phyloP scores from a whole-genome alignment of 352 stramenopile genomes.

The Pythium aquatile region DNA sequence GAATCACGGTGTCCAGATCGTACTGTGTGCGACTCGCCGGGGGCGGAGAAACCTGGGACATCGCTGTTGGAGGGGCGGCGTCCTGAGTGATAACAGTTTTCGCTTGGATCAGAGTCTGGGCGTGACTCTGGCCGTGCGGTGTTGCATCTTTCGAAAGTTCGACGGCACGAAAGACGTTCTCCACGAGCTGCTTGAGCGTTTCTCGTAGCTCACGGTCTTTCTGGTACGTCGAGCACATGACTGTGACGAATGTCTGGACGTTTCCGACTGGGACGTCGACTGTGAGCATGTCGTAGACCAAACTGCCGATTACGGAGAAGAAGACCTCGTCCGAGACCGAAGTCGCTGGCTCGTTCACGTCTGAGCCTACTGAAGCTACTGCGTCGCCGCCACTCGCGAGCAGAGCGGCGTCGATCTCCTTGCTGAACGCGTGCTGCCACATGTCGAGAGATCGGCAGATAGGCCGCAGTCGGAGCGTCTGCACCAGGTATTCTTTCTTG shows the following conservation, averaged over 20 bases:
- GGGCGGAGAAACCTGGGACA: slow-evolving; percentile 22
- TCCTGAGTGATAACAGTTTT: not conserved
- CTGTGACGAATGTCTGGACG: slow-evolving; percentile 71
- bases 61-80: slow-evolving; percentile 8
- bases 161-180: slow-evolving; percentile 77
- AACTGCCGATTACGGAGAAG: slow-evolving; percentile 77
- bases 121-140: slow-evolving; percentile 16
- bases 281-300: slow-evolving; percentile 87
- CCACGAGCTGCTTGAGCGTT: slow-evolving; percentile 75
- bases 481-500: slow-evolving; percentile 81
- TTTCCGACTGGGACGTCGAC: slow-evolving; percentile 73
- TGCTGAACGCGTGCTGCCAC: slow-evolving; percentile 83
- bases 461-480: slow-evolving; percentile 48
- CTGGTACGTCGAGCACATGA: slow-evolving; percentile 85
- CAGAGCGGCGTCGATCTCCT: slow-evolving; percentile 62
- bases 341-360: slow-evolving; percentile 5
- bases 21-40: slow-evolving; percentile 39
- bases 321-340: slow-evolving; percentile 68
- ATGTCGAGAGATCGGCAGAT: slow-evolving; percentile 82
- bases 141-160: slow-evolving; percentile 77
- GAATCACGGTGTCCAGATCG: slow-evolving; percentile 76
- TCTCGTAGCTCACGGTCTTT: slow-evolving; percentile 64
- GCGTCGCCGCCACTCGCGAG: slow-evolving; percentile 23
- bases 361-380: not conserved
- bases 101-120: slow-evolving; percentile 5